Percentiles rank a stretch among this genome's conserved stretches.
Evolutionary conservation across 2,329 filamentous ascomycete genomes (phyloP).

Genomic region (Chrysoporthe austroafricana): DNA sequence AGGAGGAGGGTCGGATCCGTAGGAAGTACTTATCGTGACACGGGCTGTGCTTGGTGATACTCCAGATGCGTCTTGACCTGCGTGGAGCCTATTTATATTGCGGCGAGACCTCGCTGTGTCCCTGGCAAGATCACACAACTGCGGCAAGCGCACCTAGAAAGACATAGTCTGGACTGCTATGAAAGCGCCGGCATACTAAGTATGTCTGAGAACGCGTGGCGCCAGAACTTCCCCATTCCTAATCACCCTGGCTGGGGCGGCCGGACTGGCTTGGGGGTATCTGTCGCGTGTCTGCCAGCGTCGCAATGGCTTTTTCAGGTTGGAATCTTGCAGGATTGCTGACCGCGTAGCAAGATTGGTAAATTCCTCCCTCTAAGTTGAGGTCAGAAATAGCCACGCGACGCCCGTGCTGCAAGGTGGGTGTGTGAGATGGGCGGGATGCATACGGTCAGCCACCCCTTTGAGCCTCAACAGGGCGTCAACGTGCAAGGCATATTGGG

Average conservation of each 20-base stretch:
- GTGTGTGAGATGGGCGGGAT: constrained; percentile 3
- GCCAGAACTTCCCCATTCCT: constrained; percentile 10
- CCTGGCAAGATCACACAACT: constrained; percentile 11
- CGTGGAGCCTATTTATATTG: constrained; percentile 29
- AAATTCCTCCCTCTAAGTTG: constrained; percentile 13
- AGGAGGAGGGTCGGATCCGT: neutral
- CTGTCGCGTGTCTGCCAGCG: neutral
- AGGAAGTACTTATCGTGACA: constrained; percentile 11
- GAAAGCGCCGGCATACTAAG: neutral
- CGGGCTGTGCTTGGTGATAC: constrained; percentile 22
- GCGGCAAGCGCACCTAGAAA: constrained; percentile 5
- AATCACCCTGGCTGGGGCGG: neutral
- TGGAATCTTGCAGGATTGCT: constrained; percentile 12
- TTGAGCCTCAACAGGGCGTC: constrained; percentile 26
- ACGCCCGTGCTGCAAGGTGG: constrained; percentile 5
- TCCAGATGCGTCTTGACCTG: constrained; percentile 18
- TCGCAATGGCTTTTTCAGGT: neutral
- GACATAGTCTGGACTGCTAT: neutral
- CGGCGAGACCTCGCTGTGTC: constrained; percentile 23
- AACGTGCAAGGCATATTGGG: neutral
- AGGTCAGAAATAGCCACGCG: constrained; percentile 21
- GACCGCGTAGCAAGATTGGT: constrained; percentile 1
- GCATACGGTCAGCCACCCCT: constrained; percentile 17
- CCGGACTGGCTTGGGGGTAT: neutral
- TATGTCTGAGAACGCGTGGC: constrained; percentile 19